Percentiles rank a stretch among this genome's conserved stretches.
phyloP scores from a whole-genome alignment of 192 early-diverging fungal species.

The Pecoramyces ruminantium region DNA sequence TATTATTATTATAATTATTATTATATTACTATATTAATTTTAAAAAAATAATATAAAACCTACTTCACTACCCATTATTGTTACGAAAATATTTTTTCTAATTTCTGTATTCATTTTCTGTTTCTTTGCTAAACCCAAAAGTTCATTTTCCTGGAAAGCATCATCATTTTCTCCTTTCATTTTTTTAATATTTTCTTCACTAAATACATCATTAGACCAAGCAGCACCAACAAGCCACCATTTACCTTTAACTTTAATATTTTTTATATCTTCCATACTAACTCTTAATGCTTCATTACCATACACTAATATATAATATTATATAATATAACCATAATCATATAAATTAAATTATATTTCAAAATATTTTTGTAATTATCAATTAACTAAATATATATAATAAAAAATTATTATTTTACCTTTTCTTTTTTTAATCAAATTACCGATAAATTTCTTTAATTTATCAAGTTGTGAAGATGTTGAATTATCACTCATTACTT shows the following conservation, averaged over 20 bases:
- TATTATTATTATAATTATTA: not conserved
- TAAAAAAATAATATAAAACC: too few relatives aligned
- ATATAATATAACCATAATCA: too few relatives aligned
- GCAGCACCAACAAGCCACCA: conserved; percentile 97
- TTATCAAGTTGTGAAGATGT: conserved; percentile 44
- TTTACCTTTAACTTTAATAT: conserved; percentile 69
- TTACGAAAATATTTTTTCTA: conserved; percentile 77
- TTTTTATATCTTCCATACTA: conserved; percentile 65
- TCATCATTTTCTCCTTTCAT: conserved; percentile 11
- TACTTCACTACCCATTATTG: conserved; percentile 76
- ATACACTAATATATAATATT: too few relatives aligned
- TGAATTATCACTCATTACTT: conserved; percentile 13
- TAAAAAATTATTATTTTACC: too few relatives aligned
- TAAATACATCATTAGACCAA: conserved; percentile 63
- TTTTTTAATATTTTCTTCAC: conserved; percentile 20
- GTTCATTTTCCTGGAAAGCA: conserved; percentile 10
- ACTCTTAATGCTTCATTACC: conserved; percentile 62
- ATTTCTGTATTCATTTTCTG: conserved; percentile 97
- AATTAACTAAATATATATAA: too few relatives aligned
- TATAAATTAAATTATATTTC: too few relatives aligned
- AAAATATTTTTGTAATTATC: too few relatives aligned
- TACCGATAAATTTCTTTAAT: conserved; percentile 64
- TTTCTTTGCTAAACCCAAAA: conserved; percentile 60
- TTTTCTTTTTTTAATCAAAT: conserved; percentile 20
- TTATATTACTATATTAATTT: not conserved